Evolutionary conservation across 352 stramenopile species (phyloP).

Genomic region (Ophiocytium majus): DNA sequence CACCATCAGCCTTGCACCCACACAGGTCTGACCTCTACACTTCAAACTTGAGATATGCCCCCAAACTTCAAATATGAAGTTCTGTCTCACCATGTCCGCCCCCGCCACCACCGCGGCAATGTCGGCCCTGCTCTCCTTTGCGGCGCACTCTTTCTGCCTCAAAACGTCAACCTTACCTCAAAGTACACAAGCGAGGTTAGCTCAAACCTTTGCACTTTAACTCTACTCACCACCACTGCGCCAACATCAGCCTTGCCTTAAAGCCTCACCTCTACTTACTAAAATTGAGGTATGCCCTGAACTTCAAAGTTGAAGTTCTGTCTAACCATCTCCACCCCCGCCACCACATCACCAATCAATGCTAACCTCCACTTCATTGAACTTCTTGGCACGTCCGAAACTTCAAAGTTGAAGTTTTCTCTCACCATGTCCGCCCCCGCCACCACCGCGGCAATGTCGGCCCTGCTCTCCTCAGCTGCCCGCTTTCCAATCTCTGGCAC

Average conservation of each 20-base stretch:
- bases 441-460: constrained; percentile 79
- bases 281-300: too few species aligned
- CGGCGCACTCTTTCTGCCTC: too few species aligned
- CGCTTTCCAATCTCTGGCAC: constrained; percentile 55
- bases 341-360: constrained; percentile 60
- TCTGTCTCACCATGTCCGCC: constrained; percentile 41
- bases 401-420: too few species aligned
- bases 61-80: neutral
- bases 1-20: too few species aligned
- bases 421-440: constrained; percentile 80
- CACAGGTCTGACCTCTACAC: too few species aligned
- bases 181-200: neutral
- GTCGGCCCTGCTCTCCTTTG: constrained; percentile 64
- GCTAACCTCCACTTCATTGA: too few species aligned
- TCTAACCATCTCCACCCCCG: constrained; percentile 39
- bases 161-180: too few species aligned
- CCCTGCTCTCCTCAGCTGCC: constrained; percentile 54
- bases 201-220: neutral
- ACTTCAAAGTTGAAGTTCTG: too few species aligned
- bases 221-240: too few species aligned
- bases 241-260: too few species aligned
- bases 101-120: constrained; percentile 66
- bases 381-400: too few species aligned
- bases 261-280: too few species aligned
- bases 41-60: neutral